phyloP scores from a whole-genome alignment of 331 rosid species.

The Acacia concinna region DNA sequence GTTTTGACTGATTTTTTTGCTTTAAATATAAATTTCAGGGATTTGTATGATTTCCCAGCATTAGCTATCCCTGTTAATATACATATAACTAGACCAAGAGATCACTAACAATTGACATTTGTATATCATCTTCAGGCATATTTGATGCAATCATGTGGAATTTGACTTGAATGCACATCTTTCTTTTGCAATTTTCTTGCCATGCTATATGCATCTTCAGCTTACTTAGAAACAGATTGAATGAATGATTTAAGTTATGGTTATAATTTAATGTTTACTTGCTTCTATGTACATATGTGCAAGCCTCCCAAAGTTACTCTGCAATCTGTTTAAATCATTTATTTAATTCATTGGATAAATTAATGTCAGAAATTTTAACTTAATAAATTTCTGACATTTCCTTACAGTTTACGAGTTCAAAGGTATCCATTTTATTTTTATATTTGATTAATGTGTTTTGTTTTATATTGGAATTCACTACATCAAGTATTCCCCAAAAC shows the following conservation, averaged over 20 bases:
- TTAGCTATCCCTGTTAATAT: constrained; percentile 1
- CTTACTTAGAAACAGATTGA: background rate
- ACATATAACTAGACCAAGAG: constrained; percentile 7
- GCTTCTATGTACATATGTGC: background rate
- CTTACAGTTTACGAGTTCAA: background rate
- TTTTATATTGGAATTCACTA: background rate
- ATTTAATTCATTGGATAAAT: too few species aligned
- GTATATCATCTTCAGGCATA: background rate
- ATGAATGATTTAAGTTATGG: background rate
- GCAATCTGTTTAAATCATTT: background rate
- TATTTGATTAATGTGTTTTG: background rate
- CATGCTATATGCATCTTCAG: background rate
- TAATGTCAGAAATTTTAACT: background rate
- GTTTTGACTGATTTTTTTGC: constrained; percentile 22
- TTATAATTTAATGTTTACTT: background rate
- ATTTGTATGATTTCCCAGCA: background rate
- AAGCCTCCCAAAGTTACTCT: background rate
- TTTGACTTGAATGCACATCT: background rate
- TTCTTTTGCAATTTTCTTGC: background rate
- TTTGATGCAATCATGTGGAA: background rate
- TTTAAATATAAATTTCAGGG: background rate
- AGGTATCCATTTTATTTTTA: background rate
- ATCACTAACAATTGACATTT: background rate
- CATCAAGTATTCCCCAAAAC: background rate
- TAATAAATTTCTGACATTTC: background rate